A percentile compares a stretch with the other conserved stretches of the same genome.
phyloP scores from a whole-genome alignment of 768 basidiomycete species.

The Termitomyces sp. region DNA sequence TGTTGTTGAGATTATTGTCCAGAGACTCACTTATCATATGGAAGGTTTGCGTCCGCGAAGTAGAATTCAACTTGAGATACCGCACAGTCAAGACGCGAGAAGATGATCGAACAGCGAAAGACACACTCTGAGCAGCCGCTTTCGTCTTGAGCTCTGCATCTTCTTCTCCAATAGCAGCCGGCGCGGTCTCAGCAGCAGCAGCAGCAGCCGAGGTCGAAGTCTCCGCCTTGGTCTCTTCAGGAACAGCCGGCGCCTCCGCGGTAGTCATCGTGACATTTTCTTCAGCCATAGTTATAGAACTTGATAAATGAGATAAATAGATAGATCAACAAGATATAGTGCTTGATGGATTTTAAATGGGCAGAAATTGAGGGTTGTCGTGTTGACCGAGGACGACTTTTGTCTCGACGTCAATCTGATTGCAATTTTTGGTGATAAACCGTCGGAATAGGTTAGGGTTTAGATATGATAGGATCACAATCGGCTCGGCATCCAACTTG shows the following conservation, averaged over 20 bases:
- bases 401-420: conserved; percentile 1
- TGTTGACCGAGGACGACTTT: neutral
- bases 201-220: conserved; percentile 7
- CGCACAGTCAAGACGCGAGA: neutral
- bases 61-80: conserved; percentile 80
- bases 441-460: conserved; percentile 13
- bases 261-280: conserved; percentile 18
- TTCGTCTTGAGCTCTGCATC: conserved; percentile 39
- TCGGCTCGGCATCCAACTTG: neutral
- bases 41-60: conserved; percentile 94
- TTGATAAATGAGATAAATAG: conserved; percentile 16
- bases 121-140: conserved; percentile 53
- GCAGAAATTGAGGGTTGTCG: conserved; percentile 4
- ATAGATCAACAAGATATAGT: neutral
- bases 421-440: conserved; percentile 4
- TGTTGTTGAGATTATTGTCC: neutral
- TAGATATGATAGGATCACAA: neutral
- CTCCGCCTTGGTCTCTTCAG: conserved; percentile 9
- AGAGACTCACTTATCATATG: conserved; percentile 71
- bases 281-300: conserved; percentile 21
- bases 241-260: conserved; percentile 8
- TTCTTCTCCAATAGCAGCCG: conserved; percentile 13
- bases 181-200: conserved; percentile 12
- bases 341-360: neutral
- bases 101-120: neutral